phyloP scores from a whole-genome alignment of 2,329 filamentous ascomycete genomes.

The Berkeleyomyces rouxiae region DNA sequence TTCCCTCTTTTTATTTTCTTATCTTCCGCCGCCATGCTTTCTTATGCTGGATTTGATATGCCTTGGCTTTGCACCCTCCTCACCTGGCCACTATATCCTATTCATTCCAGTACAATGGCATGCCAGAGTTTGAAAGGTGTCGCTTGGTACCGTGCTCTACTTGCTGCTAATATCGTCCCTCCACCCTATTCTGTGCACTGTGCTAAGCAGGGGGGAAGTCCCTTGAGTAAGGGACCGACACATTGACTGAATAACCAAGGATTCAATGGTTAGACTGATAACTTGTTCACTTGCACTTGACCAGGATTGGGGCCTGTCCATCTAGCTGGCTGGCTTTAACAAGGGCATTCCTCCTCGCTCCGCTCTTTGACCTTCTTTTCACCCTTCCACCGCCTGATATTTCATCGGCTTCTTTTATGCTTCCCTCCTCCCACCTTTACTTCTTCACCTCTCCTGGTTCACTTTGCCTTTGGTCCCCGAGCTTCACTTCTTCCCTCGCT shows the following conservation, averaged over 20 bases:
- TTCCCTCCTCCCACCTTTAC: slow-evolving; percentile 10
- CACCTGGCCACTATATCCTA: not conserved
- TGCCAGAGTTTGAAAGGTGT: not conserved
- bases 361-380: slow-evolving; percentile 2
- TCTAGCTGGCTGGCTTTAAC: slow-evolving; percentile 7
- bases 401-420: slow-evolving; percentile 14
- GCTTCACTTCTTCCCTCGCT: not conserved
- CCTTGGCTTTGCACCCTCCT: not conserved
- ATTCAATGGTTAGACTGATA: slow-evolving; percentile 11
- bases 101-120: not conserved
- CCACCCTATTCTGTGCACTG: slow-evolving; percentile 5
- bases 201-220: slow-evolving; percentile 8
- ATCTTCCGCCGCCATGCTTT: not conserved
- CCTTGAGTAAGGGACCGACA: slow-evolving; percentile 11
- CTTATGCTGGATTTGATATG: not conserved
- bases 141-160: slow-evolving; percentile 1
- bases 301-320: not conserved
- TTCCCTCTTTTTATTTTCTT: not conserved
- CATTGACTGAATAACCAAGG: slow-evolving; percentile 7
- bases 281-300: not conserved
- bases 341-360: slow-evolving; percentile 7
- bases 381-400: slow-evolving; percentile 3
- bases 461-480: not conserved
- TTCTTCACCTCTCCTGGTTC: not conserved
- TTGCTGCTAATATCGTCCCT: slow-evolving; percentile 4